Evolutionary conservation across 2,329 filamentous ascomycete genomes (phyloP).

Genomic region (Fusarium armeniacum): DNA sequence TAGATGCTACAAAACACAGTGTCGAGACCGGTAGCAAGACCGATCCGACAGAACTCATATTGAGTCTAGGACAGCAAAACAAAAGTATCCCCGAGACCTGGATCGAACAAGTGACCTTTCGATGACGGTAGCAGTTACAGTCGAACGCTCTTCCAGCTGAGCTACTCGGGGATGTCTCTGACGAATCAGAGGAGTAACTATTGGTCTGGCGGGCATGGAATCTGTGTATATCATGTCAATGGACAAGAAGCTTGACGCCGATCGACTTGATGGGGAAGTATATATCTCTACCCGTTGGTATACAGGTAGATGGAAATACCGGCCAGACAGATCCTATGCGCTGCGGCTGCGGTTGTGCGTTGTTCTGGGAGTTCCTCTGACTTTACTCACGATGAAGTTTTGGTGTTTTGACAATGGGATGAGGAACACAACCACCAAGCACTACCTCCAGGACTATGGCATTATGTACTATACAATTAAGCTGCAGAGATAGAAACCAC

Average conservation of each 20-base stretch:
- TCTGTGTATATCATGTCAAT: not conserved
- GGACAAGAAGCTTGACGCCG: not conserved
- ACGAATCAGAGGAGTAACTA: constrained; percentile 1
- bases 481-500: not conserved
- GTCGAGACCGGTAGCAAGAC: not conserved
- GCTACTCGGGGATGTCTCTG: constrained; percentile 44
- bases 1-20: constrained; percentile 3
- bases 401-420: not conserved
- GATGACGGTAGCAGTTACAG: constrained; percentile 43
- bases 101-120: constrained; percentile 49
- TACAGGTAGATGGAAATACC: rapidly evolving
- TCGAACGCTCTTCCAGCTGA: constrained; percentile 51
- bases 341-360: not conserved
- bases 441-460: not conserved
- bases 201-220: not conserved
- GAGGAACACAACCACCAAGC: not conserved
- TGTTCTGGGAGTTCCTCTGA: not conserved
- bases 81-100: constrained; percentile 45
- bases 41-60: not conserved
- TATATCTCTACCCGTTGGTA: not conserved
- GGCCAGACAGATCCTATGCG: not conserved
- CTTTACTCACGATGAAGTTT: not conserved
- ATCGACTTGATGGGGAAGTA: not conserved
- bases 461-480: not conserved
- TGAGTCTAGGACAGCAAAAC: not conserved